phyloP scores from a whole-genome alignment of 2,329 filamentous ascomycete genomes.

The Rhinocladiella mackenziei region DNA sequence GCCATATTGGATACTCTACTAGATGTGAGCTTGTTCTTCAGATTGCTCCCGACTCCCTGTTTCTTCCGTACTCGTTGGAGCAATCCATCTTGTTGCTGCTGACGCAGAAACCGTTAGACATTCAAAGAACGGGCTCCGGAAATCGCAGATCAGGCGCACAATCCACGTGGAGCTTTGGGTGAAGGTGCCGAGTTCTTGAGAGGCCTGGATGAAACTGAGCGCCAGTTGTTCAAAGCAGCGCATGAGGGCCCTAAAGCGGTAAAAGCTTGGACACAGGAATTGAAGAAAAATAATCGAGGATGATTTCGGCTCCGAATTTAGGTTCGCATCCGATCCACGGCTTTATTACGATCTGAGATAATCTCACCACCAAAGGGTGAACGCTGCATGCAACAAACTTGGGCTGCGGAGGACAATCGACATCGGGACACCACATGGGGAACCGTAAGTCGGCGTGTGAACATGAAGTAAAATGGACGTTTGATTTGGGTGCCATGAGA shows the following conservation, averaged over 20 bases:
- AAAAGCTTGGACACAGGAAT: slow-evolving; percentile 24
- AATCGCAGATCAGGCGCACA: slow-evolving; percentile 83
- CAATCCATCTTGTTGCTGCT: not conserved
- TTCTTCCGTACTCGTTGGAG: not conserved
- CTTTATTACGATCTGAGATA: no score
- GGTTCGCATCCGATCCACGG: no score
- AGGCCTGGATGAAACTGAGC: slow-evolving; percentile 85
- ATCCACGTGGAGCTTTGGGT: slow-evolving; percentile 51
- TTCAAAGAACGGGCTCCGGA: slow-evolving; percentile 78
- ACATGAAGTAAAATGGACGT: no score
- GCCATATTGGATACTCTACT: slow-evolving; percentile 68
- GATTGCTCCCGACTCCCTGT: not conserved
- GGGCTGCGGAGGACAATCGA: no score
- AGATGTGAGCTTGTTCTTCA: slow-evolving; percentile 38
- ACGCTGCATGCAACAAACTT: no score
- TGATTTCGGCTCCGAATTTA: no score
- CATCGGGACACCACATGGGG: no score
- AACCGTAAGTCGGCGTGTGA: no score
- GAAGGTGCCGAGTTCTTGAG: slow-evolving; percentile 75
- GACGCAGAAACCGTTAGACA: slow-evolving; percentile 46
- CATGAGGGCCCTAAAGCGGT: slow-evolving; percentile 66
- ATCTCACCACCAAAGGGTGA: no score
- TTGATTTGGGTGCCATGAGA: not conserved
- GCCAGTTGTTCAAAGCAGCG: slow-evolving; percentile 67
- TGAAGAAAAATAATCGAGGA: slow-evolving; percentile 26